phyloP scores from a whole-genome alignment of 345 rosid species.

The Melastoma malabathricum region DNA sequence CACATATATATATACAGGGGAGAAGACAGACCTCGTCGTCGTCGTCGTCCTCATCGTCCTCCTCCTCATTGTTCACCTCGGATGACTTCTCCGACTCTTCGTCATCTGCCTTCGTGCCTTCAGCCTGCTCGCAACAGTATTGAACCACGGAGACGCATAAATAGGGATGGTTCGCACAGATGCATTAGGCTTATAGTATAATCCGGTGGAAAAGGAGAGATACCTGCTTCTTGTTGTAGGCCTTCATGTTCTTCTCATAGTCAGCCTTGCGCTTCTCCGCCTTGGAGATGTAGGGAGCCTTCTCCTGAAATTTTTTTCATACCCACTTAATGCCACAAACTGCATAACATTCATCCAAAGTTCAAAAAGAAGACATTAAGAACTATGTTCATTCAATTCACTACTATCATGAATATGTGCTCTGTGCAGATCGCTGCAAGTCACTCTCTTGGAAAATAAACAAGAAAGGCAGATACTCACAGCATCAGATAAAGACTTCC shows the following conservation, averaged over 20 bases:
- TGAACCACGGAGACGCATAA: slow-evolving; percentile 2
- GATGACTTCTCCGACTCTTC: slow-evolving; percentile 59
- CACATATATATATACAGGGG: too few relatives aligned
- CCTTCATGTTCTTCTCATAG: slow-evolving; percentile 64
- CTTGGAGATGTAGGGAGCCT: slow-evolving; percentile 80
- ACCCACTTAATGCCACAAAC: too few relatives aligned
- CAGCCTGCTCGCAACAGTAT: slow-evolving; percentile 18
- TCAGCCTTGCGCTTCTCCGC: slow-evolving; percentile 69
- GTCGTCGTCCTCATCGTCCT: slow-evolving; percentile 18
- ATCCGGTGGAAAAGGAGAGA: background rate
- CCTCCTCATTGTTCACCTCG: slow-evolving; percentile 55
- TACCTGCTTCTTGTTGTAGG: slow-evolving; percentile 77
- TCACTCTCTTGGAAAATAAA: too few relatives aligned
- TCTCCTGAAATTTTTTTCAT: slow-evolving; percentile 27
- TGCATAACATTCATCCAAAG: too few relatives aligned
- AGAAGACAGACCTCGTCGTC: too few relatives aligned
- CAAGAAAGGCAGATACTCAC: slow-evolving; percentile 16
- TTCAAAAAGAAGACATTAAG: background rate
- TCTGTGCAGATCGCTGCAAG: too few relatives aligned
- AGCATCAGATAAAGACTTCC: slow-evolving; percentile 71
- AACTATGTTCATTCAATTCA: too few relatives aligned
- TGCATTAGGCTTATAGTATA: background rate
- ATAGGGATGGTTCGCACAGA: background rate
- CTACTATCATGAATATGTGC: too few relatives aligned
- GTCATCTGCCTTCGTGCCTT: slow-evolving; percentile 21